Evolutionary conservation across 1,139 yeast genomes (phyloP).

Genomic region (Suhomyces bokatorum): DNA sequence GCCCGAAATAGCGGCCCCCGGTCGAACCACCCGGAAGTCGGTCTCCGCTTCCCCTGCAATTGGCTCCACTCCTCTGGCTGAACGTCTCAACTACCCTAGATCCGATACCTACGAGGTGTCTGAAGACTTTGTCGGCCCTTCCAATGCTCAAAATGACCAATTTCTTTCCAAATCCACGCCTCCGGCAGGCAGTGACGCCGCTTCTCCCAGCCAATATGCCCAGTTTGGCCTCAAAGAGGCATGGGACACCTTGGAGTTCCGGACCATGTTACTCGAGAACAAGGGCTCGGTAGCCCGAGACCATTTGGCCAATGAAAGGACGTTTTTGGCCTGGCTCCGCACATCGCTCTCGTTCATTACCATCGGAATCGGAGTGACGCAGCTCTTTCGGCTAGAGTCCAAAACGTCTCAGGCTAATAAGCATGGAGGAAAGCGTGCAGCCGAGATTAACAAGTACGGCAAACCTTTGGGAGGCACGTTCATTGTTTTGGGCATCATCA

Average conservation of each 20-base stretch:
- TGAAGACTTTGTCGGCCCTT: background rate
- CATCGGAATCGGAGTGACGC: constrained; percentile 45
- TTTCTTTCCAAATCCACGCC: background rate
- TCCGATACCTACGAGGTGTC: no score
- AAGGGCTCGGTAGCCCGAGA: constrained; percentile 54
- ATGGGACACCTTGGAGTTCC: constrained; percentile 10
- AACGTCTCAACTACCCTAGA: no score
- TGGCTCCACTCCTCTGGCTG: background rate
- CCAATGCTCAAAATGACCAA: background rate
- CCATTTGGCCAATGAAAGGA: constrained; percentile 74
- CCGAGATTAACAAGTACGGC: constrained; percentile 27
- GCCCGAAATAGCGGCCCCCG: background rate
- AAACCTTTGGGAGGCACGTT: constrained; percentile 40
- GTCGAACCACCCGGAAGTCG: background rate
- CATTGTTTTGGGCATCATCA: constrained; percentile 36
- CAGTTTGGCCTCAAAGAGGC: constrained; percentile 3
- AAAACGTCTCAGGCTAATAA: constrained; percentile 22
- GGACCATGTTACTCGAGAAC: constrained; percentile 28
- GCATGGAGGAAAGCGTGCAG: constrained; percentile 1
- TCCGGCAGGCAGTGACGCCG: background rate
- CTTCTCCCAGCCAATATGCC: background rate
- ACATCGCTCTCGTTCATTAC: constrained; percentile 51
- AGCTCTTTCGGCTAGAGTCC: constrained; percentile 37
- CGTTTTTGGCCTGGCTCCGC: constrained; percentile 74
- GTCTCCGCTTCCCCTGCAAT: background rate